Percentiles rank a stretch among this genome's conserved stretches.
Evolutionary conservation across 495 filamentous ascomycete species (phyloP).

Genomic region (Hyaloscypha finlandica): DNA sequence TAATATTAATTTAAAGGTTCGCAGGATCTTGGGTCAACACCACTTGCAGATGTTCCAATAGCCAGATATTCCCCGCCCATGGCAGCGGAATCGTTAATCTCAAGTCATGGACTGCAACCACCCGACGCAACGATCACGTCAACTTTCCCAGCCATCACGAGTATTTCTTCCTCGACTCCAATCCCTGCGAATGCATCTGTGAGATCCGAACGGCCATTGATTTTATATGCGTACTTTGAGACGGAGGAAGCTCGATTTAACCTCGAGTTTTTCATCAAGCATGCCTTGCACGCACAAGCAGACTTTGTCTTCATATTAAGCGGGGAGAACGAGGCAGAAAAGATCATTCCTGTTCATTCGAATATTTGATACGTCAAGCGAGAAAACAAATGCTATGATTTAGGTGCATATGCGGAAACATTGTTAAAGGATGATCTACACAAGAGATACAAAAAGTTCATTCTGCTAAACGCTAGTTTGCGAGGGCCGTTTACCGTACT

Average conservation of each 20-base stretch:
- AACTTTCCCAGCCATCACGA: too few species aligned
- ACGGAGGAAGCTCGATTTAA: conserved; percentile 32
- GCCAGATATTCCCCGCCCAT: too few species aligned
- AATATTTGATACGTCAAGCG: conserved; percentile 36
- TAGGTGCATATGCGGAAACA: conserved; percentile 35
- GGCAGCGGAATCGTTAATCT: too few species aligned
- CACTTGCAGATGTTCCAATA: too few species aligned
- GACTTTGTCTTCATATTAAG: conserved; percentile 44
- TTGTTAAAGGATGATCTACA: conserved; percentile 30
- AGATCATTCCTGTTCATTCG: conserved; percentile 20
- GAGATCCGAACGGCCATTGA: too few species aligned
- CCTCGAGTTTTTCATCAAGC: conserved; percentile 35
- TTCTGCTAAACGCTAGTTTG: conserved; percentile 36
- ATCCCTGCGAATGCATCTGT: too few species aligned
- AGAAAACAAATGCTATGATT: conserved; percentile 35
- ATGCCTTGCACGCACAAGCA: conserved; percentile 36
- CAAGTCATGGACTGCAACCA: too few species aligned
- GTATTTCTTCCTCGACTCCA: too few species aligned
- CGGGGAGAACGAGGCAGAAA: conserved; percentile 32
- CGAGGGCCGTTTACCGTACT: conserved; percentile 41
- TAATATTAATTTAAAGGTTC: too few species aligned
- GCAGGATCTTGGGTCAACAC: too few species aligned
- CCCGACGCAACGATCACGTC: too few species aligned
- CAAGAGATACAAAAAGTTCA: conserved; percentile 36
- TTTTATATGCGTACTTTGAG: conserved; percentile 39